Base-by-base conservation (phyloP, 163 green algal genomes). In the Coccomyxa subellipsoidea region DNA sequence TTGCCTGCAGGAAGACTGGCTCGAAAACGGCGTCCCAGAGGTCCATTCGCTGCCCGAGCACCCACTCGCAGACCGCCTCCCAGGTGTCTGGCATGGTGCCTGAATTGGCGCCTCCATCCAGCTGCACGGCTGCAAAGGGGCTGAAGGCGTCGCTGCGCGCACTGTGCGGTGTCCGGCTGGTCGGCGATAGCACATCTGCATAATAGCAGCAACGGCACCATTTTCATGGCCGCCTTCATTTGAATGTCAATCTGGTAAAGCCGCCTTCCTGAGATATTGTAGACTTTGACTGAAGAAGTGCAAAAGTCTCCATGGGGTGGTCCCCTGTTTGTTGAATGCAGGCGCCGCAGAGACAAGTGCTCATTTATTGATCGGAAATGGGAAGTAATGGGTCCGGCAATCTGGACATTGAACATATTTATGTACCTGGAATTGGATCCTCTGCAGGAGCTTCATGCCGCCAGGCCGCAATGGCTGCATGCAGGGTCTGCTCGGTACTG, bases 21-120 rank as follows among this genome's bases (percentile, higher is more conserved):
- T 98, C 93, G 53, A 97, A 93, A n/a, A 98, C 59, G 71, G 91
- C 82, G 59, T 91, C 81, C 91, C 91, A 97, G 32, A 95, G 77
- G 18, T 88, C 81, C 9, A 92, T 69, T 29, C 82, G 90, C 2
- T 82, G 76, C 10, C 92, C 92, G 71, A 97, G 85, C 80, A 96
- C 90, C 89, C 93, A 91, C 81, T 95, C 89, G 73, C 87, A 77
- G 34, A 78, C 38, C n/a, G 47, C 81, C 79, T 90, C 83, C 86
- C 88, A 90, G 38, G 25, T 81, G 81, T 84, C 76, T 38, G 77
- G 38, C 85, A 82, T 31, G 54, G 77, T 31, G 39, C 70, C 38
- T 21, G 8, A 6, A 39, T 76, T 18, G 23, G 29, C 35, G n/a
- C 72, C 78, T 66, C 7, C 35, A 31, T 71, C 47, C 47, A 39